phyloP scores from a whole-genome alignment of 164 flowering plant species.

The Piper betle region DNA sequence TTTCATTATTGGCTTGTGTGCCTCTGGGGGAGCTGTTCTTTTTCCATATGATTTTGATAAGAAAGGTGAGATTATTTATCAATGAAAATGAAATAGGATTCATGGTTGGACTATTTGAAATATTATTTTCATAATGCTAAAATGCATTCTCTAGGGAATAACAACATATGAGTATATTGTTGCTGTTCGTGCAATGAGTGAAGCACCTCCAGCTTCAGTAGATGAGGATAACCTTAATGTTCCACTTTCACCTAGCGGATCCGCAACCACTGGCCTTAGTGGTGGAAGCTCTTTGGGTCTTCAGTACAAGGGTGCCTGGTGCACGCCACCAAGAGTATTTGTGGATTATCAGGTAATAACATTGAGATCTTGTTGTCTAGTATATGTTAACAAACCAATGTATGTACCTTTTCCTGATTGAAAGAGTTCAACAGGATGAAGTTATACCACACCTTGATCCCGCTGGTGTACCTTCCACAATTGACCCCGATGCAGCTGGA shows the following conservation, averaged over 20 bases:
- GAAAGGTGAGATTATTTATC: slow-evolving; percentile 45
- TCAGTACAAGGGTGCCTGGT: slow-evolving; percentile 89
- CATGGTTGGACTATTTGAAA: no score
- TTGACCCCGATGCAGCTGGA: slow-evolving; percentile 86
- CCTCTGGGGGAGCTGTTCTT: slow-evolving; percentile 94
- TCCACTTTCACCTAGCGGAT: slow-evolving; percentile 69
- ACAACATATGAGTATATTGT: slow-evolving; percentile 96
- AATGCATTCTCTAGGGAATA: slow-evolving; percentile 46
- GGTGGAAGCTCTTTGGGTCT: slow-evolving; percentile 90
- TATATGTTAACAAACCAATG: background rate
- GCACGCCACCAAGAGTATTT: slow-evolving; percentile 93
- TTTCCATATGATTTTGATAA: slow-evolving; percentile 86
- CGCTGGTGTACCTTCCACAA: slow-evolving; percentile 86
- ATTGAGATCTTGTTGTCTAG: background rate
- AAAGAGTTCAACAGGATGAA: slow-evolving; percentile 54
- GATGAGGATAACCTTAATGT: slow-evolving; percentile 56
- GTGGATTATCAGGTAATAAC: slow-evolving; percentile 82
- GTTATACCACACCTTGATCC: slow-evolving; percentile 92
- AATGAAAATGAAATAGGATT: background rate
- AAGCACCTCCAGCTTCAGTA: slow-evolving; percentile 59
- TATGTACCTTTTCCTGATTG: background rate
- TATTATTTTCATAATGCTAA: background rate
- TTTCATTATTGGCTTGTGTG: slow-evolving; percentile 77
- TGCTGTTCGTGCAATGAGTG: slow-evolving; percentile 90
- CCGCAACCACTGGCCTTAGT: slow-evolving; percentile 86